These are phyloP conservation scores for Pyrus communis DNA, from an alignment of 306 rosid genomes.

Conservation along the genomic window DNA sequence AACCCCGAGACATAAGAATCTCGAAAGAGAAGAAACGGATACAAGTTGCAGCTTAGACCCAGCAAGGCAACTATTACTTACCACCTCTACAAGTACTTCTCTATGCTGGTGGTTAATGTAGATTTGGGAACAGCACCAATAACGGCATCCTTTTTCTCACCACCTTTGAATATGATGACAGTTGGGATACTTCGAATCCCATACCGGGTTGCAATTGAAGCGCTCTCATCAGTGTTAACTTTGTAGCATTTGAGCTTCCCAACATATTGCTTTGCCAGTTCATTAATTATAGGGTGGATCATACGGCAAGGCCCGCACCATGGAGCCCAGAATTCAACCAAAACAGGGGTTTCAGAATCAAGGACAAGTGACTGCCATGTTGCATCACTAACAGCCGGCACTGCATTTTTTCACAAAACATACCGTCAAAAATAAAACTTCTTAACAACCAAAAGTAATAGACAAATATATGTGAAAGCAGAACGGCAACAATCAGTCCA, in stretches of 20 bases:
- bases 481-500: background rate
- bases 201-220: conserved; percentile 55
- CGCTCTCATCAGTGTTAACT: conserved; percentile 66
- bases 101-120: conserved; percentile 68
- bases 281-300: conserved; percentile 81
- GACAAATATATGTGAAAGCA: background rate
- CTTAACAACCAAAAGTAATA: background rate
- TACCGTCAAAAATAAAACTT: background rate
- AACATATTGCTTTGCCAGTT: conserved; percentile 52
- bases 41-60: conserved; percentile 31
- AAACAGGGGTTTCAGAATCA: conserved; percentile 46
- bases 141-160: conserved; percentile 80
- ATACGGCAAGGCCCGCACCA: conserved; percentile 99
- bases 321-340: conserved; percentile 99
- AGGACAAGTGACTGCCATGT: conserved; percentile 69
- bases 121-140: conserved; percentile 86
- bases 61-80: conserved; percentile 18
- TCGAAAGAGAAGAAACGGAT: conserved; percentile 20
- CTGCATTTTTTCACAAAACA: conserved; percentile 41
- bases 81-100: conserved; percentile 66
- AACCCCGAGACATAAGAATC: conserved; percentile 19
- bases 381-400: conserved; percentile 44
- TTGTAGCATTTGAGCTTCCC: conserved; percentile 88
- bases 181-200: conserved; percentile 93
- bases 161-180: conserved; percentile 63